Conservation (phyloP, 257 asterid species). For the Solanum virginianum region DNA sequence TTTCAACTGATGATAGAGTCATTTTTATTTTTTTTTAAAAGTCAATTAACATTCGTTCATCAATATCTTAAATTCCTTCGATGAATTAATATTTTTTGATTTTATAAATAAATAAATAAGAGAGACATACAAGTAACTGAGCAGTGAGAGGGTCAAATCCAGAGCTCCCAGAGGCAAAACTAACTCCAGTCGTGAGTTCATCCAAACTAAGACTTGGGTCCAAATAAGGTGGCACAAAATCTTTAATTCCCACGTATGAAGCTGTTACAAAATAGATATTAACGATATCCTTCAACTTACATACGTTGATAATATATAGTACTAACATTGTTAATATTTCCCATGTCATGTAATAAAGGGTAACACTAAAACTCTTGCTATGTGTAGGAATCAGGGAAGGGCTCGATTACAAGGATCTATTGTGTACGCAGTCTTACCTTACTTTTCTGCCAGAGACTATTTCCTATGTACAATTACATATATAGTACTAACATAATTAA, state of each 20-base stretch:
- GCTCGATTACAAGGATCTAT: no score
- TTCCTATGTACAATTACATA: no score
- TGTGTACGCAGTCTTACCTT: no score
- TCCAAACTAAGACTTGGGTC: conserved; percentile 44
- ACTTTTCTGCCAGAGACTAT: no score
- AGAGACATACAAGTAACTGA: conserved; percentile 12
- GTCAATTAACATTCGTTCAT: neutral
- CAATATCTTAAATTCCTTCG: neutral
- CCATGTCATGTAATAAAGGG: no score
- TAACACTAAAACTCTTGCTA: no score
- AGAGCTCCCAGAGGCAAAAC: conserved; percentile 66
- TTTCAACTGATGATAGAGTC: no score
- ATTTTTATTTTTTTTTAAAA: no score
- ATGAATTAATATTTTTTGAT: neutral
- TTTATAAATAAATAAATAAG: neutral
- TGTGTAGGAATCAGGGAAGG: no score
- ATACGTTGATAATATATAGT: neutral
- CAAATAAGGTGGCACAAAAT: conserved; percentile 60
- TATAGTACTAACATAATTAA: no score
- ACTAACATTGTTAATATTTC: no score
- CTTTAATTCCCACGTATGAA: conserved; percentile 43
- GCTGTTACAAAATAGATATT: conserved; percentile 17
- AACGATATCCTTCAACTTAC: neutral
- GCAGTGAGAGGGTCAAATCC: conserved; percentile 69
- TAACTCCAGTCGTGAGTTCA: conserved; percentile 64